Conservation (phyloP, 192 early-diverging fungal species). For the Geranomyces michiganensis region DNA sequence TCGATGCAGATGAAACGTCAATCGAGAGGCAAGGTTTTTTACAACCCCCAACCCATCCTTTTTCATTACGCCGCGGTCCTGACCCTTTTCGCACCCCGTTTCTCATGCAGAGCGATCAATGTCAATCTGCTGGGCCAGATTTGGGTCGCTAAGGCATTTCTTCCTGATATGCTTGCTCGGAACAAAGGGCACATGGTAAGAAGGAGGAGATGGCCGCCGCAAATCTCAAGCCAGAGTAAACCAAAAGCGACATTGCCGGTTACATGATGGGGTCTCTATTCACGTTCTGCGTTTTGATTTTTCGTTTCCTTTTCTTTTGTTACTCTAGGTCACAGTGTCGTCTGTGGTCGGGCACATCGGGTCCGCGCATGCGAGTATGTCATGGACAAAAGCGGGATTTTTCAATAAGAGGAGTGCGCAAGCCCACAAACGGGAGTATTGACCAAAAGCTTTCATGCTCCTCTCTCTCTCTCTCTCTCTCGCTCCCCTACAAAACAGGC, state of each 20-base stretch:
- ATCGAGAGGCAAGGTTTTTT: slow-evolving; percentile 51
- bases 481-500: slow-evolving; percentile 34
- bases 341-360: slow-evolving; percentile 45
- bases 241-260: no score
- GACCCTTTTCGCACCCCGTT: background rate
- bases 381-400: background rate
- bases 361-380: slow-evolving; percentile 33
- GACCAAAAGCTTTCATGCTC: background rate
- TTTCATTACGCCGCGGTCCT: background rate
- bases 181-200: slow-evolving; percentile 80
- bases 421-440: no score
- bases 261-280: no score
- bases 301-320: background rate
- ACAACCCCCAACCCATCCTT: background rate
- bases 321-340: slow-evolving; percentile 41
- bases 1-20: slow-evolving; percentile 58
- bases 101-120: slow-evolving; percentile 57
- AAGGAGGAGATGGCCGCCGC: no score
- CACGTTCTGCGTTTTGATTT: no score
- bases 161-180: slow-evolving; percentile 72
- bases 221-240: no score
- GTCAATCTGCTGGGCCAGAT: slow-evolving; percentile 78
- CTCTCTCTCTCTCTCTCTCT: background rate
- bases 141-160: slow-evolving; percentile 72
- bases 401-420: no score